Base-by-base conservation (phyloP, 2,329 filamentous ascomycete genomes). In the Aspergillus nomiae region DNA sequence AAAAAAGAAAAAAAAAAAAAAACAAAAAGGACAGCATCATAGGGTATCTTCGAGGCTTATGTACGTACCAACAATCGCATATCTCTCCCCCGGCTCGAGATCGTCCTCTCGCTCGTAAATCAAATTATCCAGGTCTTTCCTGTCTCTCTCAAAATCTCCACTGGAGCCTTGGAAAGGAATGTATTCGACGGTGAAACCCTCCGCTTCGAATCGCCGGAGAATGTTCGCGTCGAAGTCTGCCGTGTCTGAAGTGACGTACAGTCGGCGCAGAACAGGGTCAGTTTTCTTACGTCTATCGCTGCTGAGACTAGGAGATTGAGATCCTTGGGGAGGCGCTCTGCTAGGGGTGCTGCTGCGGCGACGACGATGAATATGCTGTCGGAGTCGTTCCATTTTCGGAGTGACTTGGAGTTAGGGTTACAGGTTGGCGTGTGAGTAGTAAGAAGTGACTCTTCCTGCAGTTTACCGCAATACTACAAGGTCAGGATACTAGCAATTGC, bases 141-240 rank as follows among this genome's bases (percentile, higher is more conserved):
- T 70, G 38, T 78, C 72, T n/a, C 84, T 83, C n/a, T 84, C 82
- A 2, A 56, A 46, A 59, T 75, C 67, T 0, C 62, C 68, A 21
- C 36, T 66, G 3, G 67, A 34, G 0, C 51, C 67, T 4, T 56
- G 57, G 50, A 84, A 83, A 1, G 84, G 81, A 1, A 89, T 70
- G 70, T 88, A 88, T 36, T 78, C 77, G 34, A 87, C 82, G 8
- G 81, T 73, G 71, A 88, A 89, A 3, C 86, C 87, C 73, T 89
- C 87, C 4, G 83, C 81, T 38, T 78, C 75, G 79, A 86, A 88
- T 54, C 84, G 81, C 43, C 81, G 77, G 48, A 85, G 73, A 2
- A 82, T 82, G 36, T 81, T 78, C 19, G 80, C 71, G 70, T 88
- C 85, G 67, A 88, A 88, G 36, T 72, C 61, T n/a, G 65, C 63